phyloP scores from a whole-genome alignment of 2,329 filamentous ascomycete genomes.

The Ustilaginoidea virens region DNA sequence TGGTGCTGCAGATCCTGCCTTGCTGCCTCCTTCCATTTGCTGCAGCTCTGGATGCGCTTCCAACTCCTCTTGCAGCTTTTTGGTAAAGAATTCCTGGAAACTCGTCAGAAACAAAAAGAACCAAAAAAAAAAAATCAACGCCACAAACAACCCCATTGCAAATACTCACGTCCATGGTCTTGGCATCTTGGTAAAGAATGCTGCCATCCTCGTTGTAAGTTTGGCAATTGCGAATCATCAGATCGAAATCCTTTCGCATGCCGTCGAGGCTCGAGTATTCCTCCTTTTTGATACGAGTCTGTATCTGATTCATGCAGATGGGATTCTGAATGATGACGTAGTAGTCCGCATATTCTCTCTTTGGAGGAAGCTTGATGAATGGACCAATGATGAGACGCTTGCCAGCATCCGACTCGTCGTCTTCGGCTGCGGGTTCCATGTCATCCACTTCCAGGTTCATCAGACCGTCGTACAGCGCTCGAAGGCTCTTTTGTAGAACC shows the following conservation, averaged over 20 bases:
- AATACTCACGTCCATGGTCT: slow-evolving; percentile 68
- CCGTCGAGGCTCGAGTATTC: slow-evolving; percentile 74
- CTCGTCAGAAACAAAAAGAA: not conserved
- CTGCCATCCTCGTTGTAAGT: slow-evolving; percentile 96
- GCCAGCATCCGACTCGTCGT: slow-evolving; percentile 40
- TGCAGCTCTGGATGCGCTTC: slow-evolving; percentile 37
- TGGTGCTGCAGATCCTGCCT: slow-evolving; percentile 25
- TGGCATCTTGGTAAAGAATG: slow-evolving; percentile 81
- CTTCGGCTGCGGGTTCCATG: slow-evolving; percentile 37
- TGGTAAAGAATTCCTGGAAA: slow-evolving; percentile 38
- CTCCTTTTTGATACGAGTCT: slow-evolving; percentile 89
- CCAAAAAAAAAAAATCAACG: too few species aligned
- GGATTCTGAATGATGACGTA: slow-evolving; percentile 85
- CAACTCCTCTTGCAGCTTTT: slow-evolving; percentile 36
- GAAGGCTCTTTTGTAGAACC: slow-evolving; percentile 65
- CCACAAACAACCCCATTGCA: not conserved
- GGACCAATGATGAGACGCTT: slow-evolving; percentile 82
- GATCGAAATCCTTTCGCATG: slow-evolving; percentile 65
- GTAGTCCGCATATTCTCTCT: slow-evolving; percentile 85
- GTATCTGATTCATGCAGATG: slow-evolving; percentile 92
- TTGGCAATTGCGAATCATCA: slow-evolving; percentile 81
- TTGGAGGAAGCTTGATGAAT: slow-evolving; percentile 82
- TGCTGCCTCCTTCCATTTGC: slow-evolving; percentile 30
- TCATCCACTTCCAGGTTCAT: slow-evolving; percentile 76
- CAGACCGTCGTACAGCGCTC: slow-evolving; percentile 60